A percentile compares a stretch with the other conserved stretches of the same genome.
phyloP scores from a whole-genome alignment of 2,329 filamentous ascomycete genomes.

The Decorospora gaudefroyi region DNA sequence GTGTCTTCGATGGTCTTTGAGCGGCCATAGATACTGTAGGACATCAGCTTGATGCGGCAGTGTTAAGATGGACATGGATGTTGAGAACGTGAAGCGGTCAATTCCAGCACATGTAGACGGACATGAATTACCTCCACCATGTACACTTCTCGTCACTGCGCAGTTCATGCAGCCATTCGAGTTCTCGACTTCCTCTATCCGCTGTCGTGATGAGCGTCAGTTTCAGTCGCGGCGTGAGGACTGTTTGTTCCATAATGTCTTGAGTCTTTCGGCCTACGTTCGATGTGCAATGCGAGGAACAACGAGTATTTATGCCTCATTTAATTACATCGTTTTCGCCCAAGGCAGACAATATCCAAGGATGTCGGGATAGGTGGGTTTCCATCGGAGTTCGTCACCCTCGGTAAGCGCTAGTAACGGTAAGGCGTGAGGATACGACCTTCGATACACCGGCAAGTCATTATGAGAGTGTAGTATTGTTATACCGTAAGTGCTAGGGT shows the following conservation, averaged over 20 bases:
- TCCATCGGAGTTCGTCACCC: constrained; percentile 15
- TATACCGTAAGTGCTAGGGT: no score
- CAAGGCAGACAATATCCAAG: constrained; percentile 4
- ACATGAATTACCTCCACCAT: constrained; percentile 38
- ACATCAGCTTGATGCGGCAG: constrained; percentile 3
- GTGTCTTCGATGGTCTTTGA: constrained; percentile 38
- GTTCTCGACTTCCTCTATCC: constrained; percentile 37
- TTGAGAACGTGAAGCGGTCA: no score
- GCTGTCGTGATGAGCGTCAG: constrained; percentile 38
- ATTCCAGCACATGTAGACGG: no score
- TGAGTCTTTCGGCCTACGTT: background rate
- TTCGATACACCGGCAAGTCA: constrained; percentile 1
- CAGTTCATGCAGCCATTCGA: constrained; percentile 44
- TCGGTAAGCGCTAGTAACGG: constrained; percentile 7
- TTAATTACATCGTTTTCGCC: background rate
- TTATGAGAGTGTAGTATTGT: constrained; percentile 8
- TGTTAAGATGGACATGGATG: background rate
- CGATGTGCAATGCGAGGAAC: background rate
- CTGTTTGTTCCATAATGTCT: constrained; percentile 29
- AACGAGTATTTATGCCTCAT: background rate
- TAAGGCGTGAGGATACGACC: background rate
- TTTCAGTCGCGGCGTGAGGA: constrained; percentile 39
- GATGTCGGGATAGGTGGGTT: constrained; percentile 5
- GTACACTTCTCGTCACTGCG: constrained; percentile 37
- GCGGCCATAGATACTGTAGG: constrained; percentile 27